Evolutionary conservation across 441 rosid species (phyloP).

Genomic region (Gossypium schwendimanii): DNA sequence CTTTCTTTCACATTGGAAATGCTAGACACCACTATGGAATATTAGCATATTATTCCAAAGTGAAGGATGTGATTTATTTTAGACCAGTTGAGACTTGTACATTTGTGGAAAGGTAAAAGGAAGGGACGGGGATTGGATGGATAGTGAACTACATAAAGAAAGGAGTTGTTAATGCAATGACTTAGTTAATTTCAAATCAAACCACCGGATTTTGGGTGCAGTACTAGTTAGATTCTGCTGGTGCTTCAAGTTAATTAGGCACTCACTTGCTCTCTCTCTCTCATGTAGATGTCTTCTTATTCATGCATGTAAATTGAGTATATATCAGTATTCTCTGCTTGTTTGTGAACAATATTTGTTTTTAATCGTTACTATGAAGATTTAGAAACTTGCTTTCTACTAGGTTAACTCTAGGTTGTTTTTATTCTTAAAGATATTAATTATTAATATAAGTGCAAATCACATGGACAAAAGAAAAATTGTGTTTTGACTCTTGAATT

Average conservation of each 20-base stretch:
- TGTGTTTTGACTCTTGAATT: too few species aligned
- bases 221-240: neutral
- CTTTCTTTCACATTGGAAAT: neutral
- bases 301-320: neutral
- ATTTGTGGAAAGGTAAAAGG: neutral
- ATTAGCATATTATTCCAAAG: neutral
- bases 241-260: neutral
- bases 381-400: too few species aligned
- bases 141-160: neutral
- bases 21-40: neutral
- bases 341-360: neutral
- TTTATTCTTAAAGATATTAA: too few species aligned
- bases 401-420: too few species aligned
- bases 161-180: neutral
- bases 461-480: too few species aligned
- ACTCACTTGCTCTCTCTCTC: neutral
- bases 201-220: neutral
- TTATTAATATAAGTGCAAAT: too few species aligned
- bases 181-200: neutral
- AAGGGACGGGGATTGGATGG: neutral
- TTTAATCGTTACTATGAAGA: too few species aligned
- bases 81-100: neutral
- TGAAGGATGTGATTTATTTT: neutral
- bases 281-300: neutral
- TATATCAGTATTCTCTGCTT: neutral